Conservation (phyloP, 75 land plant genomes). For the Pinus albicaulis region DNA sequence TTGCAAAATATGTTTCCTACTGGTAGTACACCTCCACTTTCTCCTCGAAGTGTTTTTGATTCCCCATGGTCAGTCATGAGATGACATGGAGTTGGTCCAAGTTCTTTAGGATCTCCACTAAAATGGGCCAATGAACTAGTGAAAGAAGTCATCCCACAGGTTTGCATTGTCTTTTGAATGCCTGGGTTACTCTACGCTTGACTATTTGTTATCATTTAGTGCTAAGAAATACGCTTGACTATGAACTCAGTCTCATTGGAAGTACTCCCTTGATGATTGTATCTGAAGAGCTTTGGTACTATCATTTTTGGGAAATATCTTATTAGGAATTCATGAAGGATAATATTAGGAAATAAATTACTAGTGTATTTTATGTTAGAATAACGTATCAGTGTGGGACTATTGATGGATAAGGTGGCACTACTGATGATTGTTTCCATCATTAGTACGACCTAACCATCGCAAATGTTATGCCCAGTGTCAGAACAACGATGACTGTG, state of each 20-base stretch:
- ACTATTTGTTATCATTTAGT: neutral
- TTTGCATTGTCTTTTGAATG: slow-evolving; percentile 7
- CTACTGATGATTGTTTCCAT: too few species aligned
- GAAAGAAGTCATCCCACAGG: slow-evolving; percentile 86
- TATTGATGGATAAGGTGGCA: too few species aligned
- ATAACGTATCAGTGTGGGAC: neutral
- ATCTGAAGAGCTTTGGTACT: neutral
- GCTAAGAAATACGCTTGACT: neutral
- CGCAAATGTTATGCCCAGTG: too few species aligned
- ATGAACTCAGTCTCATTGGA: neutral
- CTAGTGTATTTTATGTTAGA: neutral
- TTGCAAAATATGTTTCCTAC: slow-evolving; percentile 78
- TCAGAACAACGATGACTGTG: too few species aligned
- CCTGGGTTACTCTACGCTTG: neutral
- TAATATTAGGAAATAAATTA: neutral
- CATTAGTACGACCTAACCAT: too few species aligned
- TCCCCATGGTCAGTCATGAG: slow-evolving; percentile 73
- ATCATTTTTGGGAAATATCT: neutral
- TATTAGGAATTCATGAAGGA: neutral
- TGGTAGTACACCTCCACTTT: slow-evolving; percentile 90
- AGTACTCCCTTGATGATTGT: neutral
- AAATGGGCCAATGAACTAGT: slow-evolving; percentile 71
- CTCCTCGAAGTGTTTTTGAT: slow-evolving; percentile 81
- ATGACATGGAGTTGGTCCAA: slow-evolving; percentile 56
- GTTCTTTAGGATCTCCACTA: slow-evolving; percentile 65